A percentile compares a stretch with the other conserved stretches of the same genome.
Evolutionary conservation across 1,284 basidiomycete genomes (phyloP).

Genomic region (Ustilago bromivora): DNA sequence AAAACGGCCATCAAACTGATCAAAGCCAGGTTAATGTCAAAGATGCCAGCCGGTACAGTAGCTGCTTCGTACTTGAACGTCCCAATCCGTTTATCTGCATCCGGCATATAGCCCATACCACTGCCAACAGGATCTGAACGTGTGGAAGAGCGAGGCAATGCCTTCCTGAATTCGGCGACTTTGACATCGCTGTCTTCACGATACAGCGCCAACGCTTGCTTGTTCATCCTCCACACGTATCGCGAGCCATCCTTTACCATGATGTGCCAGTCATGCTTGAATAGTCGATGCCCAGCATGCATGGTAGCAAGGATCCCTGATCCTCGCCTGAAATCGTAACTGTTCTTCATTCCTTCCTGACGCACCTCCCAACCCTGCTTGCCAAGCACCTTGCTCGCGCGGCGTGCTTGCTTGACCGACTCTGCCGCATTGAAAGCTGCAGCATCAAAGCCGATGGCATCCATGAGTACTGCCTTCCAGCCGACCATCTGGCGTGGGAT

Average conservation of each 20-base stretch:
- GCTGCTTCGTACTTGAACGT: conserved; percentile 20
- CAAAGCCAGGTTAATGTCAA: conserved; percentile 27
- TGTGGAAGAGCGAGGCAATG: conserved; percentile 11
- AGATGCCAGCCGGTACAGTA: conserved; percentile 6
- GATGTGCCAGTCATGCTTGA: conserved; percentile 49
- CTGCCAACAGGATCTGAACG: neutral
- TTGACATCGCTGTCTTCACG: conserved; percentile 25
- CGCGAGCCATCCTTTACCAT: conserved; percentile 35
- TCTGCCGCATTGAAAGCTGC: neutral
- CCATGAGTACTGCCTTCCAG: conserved; percentile 49
- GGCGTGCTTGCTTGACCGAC: conserved; percentile 15
- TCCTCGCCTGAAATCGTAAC: conserved; percentile 42
- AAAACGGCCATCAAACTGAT: conserved; percentile 40
- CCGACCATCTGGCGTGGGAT: conserved; percentile 41
- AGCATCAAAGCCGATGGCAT: conserved; percentile 8
- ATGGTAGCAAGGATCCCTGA: conserved; percentile 45
- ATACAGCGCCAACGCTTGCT: conserved; percentile 33
- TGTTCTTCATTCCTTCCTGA: conserved; percentile 44
- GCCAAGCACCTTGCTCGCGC: conserved; percentile 32
- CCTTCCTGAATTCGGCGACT: conserved; percentile 36
- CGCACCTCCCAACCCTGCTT: conserved; percentile 42
- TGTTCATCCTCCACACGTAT: conserved; percentile 46
- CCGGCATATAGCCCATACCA: neutral
- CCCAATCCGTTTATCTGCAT: conserved; percentile 16
- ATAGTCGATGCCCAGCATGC: conserved; percentile 37